Evolutionary conservation across 306 rosid genomes (phyloP).

Genomic region (Styphnolobium japonicum): DNA sequence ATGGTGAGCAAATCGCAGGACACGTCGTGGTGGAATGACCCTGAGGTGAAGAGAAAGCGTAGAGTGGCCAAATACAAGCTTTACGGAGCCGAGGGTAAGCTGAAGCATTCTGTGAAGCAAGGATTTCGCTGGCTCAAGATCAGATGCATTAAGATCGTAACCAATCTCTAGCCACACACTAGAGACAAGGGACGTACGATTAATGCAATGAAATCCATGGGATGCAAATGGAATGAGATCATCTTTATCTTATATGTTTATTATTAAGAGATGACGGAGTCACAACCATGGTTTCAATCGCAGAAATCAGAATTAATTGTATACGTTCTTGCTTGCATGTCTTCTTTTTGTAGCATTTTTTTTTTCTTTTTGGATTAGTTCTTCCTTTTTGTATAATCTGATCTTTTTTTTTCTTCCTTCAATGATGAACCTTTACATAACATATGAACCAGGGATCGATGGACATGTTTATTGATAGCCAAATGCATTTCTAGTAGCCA

Average conservation of each 20-base stretch:
- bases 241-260: background rate
- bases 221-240: background rate
- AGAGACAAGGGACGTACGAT: background rate
- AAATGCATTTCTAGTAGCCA: too few relatives aligned
- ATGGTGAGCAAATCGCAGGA: background rate
- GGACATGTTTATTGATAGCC: background rate
- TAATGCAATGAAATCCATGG: background rate
- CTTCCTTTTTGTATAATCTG: background rate
- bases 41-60: slow-evolving; percentile 52
- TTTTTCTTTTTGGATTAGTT: background rate
- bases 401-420: background rate
- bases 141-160: slow-evolving; percentile 37
- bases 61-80: slow-evolving; percentile 54
- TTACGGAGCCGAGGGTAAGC: slow-evolving; percentile 45
- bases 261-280: background rate
- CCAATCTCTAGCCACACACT: background rate
- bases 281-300: background rate
- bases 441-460: background rate
- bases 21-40: slow-evolving; percentile 56
- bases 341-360: background rate
- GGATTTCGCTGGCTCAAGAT: slow-evolving; percentile 63
- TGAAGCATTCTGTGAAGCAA: slow-evolving; percentile 50
- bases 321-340: background rate
- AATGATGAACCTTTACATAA: background rate
- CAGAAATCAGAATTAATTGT: background rate